phyloP scores from a whole-genome alignment of 441 rosid species.

The Biscutella auriculata region DNA sequence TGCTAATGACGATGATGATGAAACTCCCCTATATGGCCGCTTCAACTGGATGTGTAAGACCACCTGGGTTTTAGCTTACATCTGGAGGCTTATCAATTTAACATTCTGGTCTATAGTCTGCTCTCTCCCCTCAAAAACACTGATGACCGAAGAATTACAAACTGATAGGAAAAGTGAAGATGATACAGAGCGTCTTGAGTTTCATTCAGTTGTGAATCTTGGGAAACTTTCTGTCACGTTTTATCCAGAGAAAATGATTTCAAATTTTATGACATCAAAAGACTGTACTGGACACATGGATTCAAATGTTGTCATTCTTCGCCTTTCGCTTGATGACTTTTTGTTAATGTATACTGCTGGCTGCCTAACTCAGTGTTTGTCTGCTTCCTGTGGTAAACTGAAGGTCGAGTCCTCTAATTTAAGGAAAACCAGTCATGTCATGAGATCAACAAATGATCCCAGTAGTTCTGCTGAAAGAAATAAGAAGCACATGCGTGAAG shows the following conservation, averaged over 20 bases:
- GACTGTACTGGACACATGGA: constrained; percentile 26
- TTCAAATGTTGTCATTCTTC: constrained; percentile 37
- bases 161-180: constrained; percentile 21
- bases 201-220: constrained; percentile 34
- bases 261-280: constrained; percentile 25
- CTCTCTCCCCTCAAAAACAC: constrained; percentile 22
- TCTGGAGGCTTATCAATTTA: constrained; percentile 31
- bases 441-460: constrained; percentile 25
- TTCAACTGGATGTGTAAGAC: constrained; percentile 25
- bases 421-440: constrained; percentile 17
- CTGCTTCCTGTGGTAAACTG: constrained; percentile 53
- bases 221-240: constrained; percentile 39
- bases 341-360: constrained; percentile 36
- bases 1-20: constrained; percentile 23
- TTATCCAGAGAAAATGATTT: constrained; percentile 28
- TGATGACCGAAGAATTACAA: constrained; percentile 25
- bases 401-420: constrained; percentile 34
- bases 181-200: constrained; percentile 26
- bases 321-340: constrained; percentile 42
- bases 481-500: constrained; percentile 26
- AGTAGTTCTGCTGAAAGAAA: constrained; percentile 25
- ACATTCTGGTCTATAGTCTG: constrained; percentile 22
- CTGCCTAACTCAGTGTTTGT: constrained; percentile 34
- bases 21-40: constrained; percentile 17
- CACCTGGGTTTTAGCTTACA: constrained; percentile 23